Base-by-base conservation (phyloP, 2,329 filamentous ascomycete species). In the Fusarium setosum region DNA sequence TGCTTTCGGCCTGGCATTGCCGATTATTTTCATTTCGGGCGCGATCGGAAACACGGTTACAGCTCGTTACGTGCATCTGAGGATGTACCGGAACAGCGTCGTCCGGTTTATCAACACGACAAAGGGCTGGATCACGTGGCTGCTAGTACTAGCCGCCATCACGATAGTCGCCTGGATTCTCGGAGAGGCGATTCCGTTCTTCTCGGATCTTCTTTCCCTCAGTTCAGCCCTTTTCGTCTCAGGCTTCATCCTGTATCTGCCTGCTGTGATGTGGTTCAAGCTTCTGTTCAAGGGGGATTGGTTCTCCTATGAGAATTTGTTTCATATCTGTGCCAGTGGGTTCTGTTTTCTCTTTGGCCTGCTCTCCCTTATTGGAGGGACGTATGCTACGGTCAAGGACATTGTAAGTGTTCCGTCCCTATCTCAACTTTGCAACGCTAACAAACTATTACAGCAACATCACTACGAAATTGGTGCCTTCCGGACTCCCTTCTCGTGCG, bases 101-200 rank as follows among this genome's bases (percentile, higher is more conserved):
- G 59, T 58, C n/a, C 59, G 63, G 11, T 70, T 67, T 26, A 54
- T 65, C 47, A 65, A 68, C 21, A 57, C 65, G 1, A 34, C 51
- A 4, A 61, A 60, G 45, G 65, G 78, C 17, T 80, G 78, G 78
- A 61, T 73, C 52, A 76, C 76, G 5, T 91, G 90, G 90, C 72
- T 88, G 4, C 79, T 65, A 4, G 86, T 92, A 20, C 83, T 87
- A 24, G 74, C 82, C 1, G 67, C 73, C 34, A 74, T 89, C 31
- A 92, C 89, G 81, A 23, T 60, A 3, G 31, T 58, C 10, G 31
- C 59, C 5, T 65, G 62, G 62, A 48, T 89, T 12, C 49, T 90
- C 17, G 87, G 87, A 84, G 86, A 90, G 70, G 86, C 88, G 1
- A 89, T 93, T 47, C 91, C 91, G 3, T 88, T 89, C 72, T 94